Evolutionary conservation across 23 red algal species (phyloP).

Genomic region (Agarophyton chilense): DNA sequence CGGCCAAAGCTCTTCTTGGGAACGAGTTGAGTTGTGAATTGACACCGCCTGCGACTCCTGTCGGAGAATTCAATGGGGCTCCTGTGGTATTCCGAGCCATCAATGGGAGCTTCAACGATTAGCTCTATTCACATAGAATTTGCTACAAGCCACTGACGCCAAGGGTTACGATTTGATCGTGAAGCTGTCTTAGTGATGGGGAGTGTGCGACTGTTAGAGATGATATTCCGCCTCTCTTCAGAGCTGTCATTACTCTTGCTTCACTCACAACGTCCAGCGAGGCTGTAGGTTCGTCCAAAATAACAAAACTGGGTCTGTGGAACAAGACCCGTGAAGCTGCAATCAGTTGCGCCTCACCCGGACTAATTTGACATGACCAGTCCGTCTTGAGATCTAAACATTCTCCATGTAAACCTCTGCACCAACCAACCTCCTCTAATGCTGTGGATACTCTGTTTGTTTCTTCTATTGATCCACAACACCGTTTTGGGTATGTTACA

Average conservation of each 20-base stretch:
- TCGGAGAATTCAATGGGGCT: background rate
- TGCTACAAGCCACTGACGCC: background rate
- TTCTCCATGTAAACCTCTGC: conserved; percentile 15
- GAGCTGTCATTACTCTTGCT: conserved; percentile 41
- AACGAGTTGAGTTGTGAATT: background rate
- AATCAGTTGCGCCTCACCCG: conserved; percentile 64
- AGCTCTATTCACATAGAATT: background rate
- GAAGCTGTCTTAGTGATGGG: conserved; percentile 11
- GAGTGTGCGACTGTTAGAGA: conserved; percentile 63
- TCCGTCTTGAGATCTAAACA: conserved; percentile 13
- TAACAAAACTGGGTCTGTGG: conserved; percentile 48
- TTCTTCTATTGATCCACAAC: conserved; percentile 12
- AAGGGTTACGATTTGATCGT: conserved; percentile 40
- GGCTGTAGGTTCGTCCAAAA: conserved; percentile 76
- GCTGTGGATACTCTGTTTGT: conserved; percentile 26
- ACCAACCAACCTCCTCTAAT: conserved; percentile 39
- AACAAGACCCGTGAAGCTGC: conserved; percentile 50
- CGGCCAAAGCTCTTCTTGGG: background rate
- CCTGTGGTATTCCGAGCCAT: background rate
- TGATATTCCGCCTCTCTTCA: conserved; percentile 25
- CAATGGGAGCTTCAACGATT: background rate
- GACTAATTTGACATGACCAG: conserved; percentile 63
- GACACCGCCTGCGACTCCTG: background rate
- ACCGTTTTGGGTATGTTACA: conserved; percentile 26
- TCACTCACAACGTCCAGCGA: conserved; percentile 45